Evolutionary conservation across 2,329 filamentous ascomycete species (phyloP).

Genomic region (Ophiostoma quercus): DNA sequence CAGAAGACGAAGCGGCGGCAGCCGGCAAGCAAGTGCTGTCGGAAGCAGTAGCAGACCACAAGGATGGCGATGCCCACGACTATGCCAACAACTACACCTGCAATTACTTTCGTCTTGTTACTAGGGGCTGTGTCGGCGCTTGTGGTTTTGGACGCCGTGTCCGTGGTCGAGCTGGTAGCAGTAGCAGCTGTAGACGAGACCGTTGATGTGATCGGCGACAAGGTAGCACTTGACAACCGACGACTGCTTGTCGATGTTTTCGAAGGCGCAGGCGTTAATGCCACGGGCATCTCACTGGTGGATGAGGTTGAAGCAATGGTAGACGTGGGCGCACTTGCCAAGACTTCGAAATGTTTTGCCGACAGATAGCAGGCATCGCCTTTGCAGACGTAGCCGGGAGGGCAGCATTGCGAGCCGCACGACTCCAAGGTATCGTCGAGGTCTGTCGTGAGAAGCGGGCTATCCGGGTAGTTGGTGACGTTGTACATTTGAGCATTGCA

Average conservation of each 20-base stretch:
- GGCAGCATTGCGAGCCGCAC: slow-evolving; percentile 27
- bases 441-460: slow-evolving; percentile 24
- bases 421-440: slow-evolving; percentile 18
- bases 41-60: neutral
- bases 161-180: neutral
- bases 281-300: neutral
- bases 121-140: neutral
- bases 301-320: neutral
- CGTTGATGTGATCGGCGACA: neutral
- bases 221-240: neutral
- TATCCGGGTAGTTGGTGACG: slow-evolving; percentile 21
- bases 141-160: too few species aligned
- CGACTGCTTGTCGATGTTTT: neutral
- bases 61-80: neutral
- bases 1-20: neutral
- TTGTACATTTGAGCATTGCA: slow-evolving; percentile 26
- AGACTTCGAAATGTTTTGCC: neutral
- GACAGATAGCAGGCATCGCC: neutral
- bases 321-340: neutral
- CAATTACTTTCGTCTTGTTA: neutral
- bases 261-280: neutral
- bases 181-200: neutral
- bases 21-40: neutral
- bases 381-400: slow-evolving; percentile 23
- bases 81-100: neutral